These are phyloP conservation scores for Pyrenophora teres DNA, from an alignment of 2,329 filamentous ascomycete species.

Conservation along the genomic window DNA sequence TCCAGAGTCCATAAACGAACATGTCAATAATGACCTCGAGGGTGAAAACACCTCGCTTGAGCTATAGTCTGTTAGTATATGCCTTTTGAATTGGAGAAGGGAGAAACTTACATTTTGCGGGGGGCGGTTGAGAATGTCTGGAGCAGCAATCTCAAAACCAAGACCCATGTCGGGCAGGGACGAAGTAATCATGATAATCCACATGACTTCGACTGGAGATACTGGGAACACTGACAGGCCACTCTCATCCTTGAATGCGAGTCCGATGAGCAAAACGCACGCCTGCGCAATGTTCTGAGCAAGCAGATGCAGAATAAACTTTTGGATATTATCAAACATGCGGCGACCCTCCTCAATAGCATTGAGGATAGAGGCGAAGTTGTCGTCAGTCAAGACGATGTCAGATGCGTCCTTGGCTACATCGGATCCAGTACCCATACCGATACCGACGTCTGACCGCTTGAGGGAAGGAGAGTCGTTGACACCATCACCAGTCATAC, in stretches of 20 bases:
- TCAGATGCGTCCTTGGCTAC: constrained; percentile 82
- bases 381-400: constrained; percentile 86
- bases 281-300: constrained; percentile 85
- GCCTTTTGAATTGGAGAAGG: too few relatives aligned
- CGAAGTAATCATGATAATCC: constrained; percentile 93
- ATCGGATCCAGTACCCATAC: constrained; percentile 87
- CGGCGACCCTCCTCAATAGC: constrained; percentile 82
- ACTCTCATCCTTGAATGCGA: constrained; percentile 75
- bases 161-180: constrained; percentile 79
- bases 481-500: constrained; percentile 88
- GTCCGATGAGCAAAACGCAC: constrained; percentile 76
- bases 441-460: constrained; percentile 82
- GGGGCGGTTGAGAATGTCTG: constrained; percentile 78
- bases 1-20: constrained; percentile 47
- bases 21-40: constrained; percentile 47
- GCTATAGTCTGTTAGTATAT: constrained; percentile 11
- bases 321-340: constrained; percentile 89
- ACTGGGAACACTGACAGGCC: constrained; percentile 83
- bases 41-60: constrained; percentile 47
- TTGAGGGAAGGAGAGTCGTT: constrained; percentile 85
- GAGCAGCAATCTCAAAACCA: constrained; percentile 74
- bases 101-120: constrained; percentile 58
- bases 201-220: constrained; percentile 83
- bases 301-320: constrained; percentile 77
- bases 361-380: constrained; percentile 83